Base-by-base conservation (phyloP, 2,329 filamentous ascomycete species). In the Phialocephala sp. region DNA sequence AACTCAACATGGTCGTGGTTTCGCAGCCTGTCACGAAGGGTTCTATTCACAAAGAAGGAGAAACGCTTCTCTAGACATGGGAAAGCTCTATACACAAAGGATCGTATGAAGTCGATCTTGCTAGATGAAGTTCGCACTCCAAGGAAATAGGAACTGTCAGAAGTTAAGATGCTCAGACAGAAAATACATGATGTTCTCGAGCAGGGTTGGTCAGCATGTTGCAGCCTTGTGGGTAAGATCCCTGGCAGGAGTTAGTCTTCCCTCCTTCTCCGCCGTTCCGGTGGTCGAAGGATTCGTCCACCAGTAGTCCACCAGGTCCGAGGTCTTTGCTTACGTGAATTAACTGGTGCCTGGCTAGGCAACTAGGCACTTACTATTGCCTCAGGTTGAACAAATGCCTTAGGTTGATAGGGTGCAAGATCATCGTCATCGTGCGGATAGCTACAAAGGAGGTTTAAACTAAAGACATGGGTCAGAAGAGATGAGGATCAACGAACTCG, bases 211-310 rank as follows among this genome's bases (percentile, higher is more conserved):
- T 56, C 54, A 59, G 57, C 57, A 59, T 47, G 14, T 22, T 59
- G 57, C 41, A 59, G 57, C 57, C 57, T 59, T 59, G 41, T 47
- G 39, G 18, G 32, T 20, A 47, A 50, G 14, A 62, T 58, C 52
- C 55, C 35, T 37, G 36, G 27, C 12, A 14, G 35, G 24, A 32
- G 43, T 24, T 18, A 55, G 20, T 20, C 3, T 54, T 35, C 32
- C 11, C 9, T 12, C 9, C 2, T 8, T 9, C 32, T 54, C 50
- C 50, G 24, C 50, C 50, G 50, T 54, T 15, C 22, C 50, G 50
- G 50, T n/a, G 50, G 50, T n/a, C 18, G 22, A 18, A 35, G 18
- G 27, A 32, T 32, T 32, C n/a, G 27, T 6, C 3, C 27, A 32
- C 27, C 27, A 32, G 27, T 32, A n/a, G n/a, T n/a, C n/a, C n/a